phyloP scores from a whole-genome alignment of 805 yeast species.

The Candida coquimbonensis region DNA sequence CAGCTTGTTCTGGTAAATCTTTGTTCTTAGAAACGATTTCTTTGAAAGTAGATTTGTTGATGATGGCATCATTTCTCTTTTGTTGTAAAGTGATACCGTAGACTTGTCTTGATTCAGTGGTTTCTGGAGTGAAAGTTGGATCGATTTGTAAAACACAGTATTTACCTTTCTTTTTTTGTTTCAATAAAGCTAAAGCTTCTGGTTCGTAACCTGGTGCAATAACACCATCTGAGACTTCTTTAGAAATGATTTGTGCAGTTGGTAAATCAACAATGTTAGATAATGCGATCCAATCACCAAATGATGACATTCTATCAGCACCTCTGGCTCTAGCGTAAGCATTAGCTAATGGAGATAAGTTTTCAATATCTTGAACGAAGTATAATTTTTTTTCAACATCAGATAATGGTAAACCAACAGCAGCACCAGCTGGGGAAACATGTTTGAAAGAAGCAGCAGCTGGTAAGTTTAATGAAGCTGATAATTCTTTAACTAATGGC shows the following conservation, averaged over 20 bases:
- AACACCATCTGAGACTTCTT: conserved; percentile 97
- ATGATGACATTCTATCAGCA: conserved; percentile 99
- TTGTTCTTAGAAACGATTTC: conserved; percentile 88
- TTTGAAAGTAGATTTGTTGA: conserved; percentile 82
- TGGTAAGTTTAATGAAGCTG: conserved; percentile 89
- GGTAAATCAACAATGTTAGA: conserved; percentile 94
- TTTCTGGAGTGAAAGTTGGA: conserved; percentile 82
- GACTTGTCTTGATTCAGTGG: conserved; percentile 85
- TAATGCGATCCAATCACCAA: conserved; percentile 97
- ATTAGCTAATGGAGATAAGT: conserved; percentile 92
- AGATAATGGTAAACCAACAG: conserved; percentile 89
- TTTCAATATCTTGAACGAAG: conserved; percentile 91
- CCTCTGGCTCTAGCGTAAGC: conserved; percentile 99
- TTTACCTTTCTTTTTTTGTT: conserved; percentile 94
- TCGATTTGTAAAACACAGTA: conserved; percentile 95
- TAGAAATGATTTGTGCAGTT: conserved; percentile 94
- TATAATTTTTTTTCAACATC: conserved; percentile 92
- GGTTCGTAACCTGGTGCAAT: conserved; percentile 95
- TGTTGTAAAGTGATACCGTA: conserved; percentile 94
- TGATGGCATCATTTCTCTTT: conserved; percentile 96
- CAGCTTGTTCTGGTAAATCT: conserved; percentile 83
- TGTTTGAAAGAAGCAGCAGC: conserved; percentile 99
- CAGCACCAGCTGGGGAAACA: conserved; percentile 98
- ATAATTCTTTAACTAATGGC: conserved; percentile 96
- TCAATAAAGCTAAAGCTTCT: conserved; percentile 84